phyloP scores from a whole-genome alignment of 2,329 filamentous ascomycete species.

The Paraphoma sp. region DNA sequence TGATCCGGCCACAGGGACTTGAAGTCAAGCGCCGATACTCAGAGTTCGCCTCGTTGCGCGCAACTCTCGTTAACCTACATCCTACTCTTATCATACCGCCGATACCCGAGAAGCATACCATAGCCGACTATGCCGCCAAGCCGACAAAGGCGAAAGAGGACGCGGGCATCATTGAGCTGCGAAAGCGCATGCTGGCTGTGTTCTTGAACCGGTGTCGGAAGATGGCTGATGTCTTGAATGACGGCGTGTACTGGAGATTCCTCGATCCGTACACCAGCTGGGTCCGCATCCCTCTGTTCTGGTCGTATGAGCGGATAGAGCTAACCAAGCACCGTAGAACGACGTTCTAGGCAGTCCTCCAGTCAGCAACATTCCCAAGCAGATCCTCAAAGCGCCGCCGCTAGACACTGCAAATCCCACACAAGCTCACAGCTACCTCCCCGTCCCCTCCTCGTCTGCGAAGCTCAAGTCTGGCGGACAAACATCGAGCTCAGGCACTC shows the following conservation, averaged over 20 bases:
- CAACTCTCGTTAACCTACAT: constrained; percentile 88
- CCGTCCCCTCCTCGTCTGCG: constrained; percentile 82
- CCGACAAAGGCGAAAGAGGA: constrained; percentile 98
- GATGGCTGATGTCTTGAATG: constrained; percentile 90
- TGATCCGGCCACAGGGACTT: constrained; percentile 70
- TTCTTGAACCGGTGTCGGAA: constrained; percentile 92
- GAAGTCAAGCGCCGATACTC: constrained; percentile 96
- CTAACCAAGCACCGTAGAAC: constrained; percentile 62
- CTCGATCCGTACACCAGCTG: constrained; percentile 98
- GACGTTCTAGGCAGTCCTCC: constrained; percentile 95
- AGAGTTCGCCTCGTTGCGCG: constrained; percentile 89
- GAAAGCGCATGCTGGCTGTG: constrained; percentile 95
- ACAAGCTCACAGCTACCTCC: constrained; percentile 83
- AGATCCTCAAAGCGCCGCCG: constrained; percentile 92
- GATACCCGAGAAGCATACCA: constrained; percentile 98
- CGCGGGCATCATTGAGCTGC: constrained; percentile 91
- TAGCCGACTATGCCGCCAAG: constrained; percentile 98
- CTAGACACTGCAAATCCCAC: constrained; percentile 93
- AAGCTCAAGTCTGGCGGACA: constrained; percentile 72
- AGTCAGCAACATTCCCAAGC: constrained; percentile 89
- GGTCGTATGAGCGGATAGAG: neutral
- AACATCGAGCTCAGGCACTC: constrained; percentile 58
- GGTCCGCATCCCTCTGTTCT: constrained; percentile 62
- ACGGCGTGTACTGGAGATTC: constrained; percentile 98
- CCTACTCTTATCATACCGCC: constrained; percentile 95